A percentile compares a stretch with the other conserved stretches of the same genome.
phyloP scores from a whole-genome alignment of 805 yeast species.

The Ogataea salicorniae region DNA sequence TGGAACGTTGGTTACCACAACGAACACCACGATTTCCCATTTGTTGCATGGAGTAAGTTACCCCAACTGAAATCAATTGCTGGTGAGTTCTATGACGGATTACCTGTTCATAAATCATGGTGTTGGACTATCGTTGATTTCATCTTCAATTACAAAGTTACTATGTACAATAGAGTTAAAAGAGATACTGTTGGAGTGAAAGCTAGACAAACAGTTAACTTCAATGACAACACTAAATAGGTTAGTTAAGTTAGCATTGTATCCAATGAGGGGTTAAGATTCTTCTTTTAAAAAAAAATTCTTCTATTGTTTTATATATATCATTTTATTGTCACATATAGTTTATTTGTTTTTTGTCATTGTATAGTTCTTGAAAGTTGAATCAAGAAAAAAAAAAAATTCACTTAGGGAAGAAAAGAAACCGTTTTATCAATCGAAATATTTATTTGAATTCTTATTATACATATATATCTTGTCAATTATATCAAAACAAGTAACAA shows the following conservation, averaged over 20 bases:
- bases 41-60: constrained; percentile 81
- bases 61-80: constrained; percentile 64
- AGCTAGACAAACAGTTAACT: constrained; percentile 30
- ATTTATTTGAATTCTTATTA: too few species aligned
- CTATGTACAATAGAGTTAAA: constrained; percentile 78
- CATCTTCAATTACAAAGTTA: constrained; percentile 58
- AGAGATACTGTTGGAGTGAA: constrained; percentile 38
- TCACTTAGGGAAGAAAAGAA: too few species aligned
- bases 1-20: constrained; percentile 95
- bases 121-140: constrained; percentile 68
- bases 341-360: too few species aligned
- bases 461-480: too few species aligned
- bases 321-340: too few species aligned
- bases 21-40: constrained; percentile 95
- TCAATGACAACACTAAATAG: constrained; percentile 29
- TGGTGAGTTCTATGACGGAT: constrained; percentile 71
- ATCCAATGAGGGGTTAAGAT: too few species aligned
- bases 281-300: too few species aligned
- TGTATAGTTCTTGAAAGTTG: too few species aligned
- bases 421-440: too few species aligned
- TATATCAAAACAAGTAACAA: too few species aligned
- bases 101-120: constrained; percentile 80
- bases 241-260: neutral
- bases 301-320: too few species aligned
- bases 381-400: too few species aligned